phyloP scores from a whole-genome alignment of 768 basidiomycete genomes.

The Albatrellus ellisii region DNA sequence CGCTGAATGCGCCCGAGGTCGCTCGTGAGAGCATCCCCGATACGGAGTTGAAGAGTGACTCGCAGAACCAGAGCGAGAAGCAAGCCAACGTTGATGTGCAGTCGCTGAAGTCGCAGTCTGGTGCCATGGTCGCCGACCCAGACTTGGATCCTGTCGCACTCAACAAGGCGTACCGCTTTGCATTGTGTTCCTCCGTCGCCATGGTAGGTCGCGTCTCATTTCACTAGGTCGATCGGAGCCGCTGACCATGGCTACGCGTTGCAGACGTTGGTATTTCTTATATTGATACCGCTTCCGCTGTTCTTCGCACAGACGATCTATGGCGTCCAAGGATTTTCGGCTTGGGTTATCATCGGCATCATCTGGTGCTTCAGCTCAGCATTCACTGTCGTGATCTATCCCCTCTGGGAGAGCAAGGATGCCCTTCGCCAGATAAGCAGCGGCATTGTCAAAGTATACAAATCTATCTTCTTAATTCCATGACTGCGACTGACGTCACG shows the following conservation, averaged over 20 bases:
- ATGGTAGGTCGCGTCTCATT: slow-evolving; percentile 33
- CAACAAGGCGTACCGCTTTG: slow-evolving; percentile 69
- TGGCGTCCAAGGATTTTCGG: slow-evolving; percentile 46
- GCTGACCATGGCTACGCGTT: not conserved
- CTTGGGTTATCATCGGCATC: slow-evolving; percentile 75
- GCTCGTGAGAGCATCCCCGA: too few relatives aligned
- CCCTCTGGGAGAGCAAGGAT: slow-evolving; percentile 69
- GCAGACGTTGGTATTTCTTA: slow-evolving; percentile 48
- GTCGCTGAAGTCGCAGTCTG: slow-evolving; percentile 12
- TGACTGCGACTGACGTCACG: too few relatives aligned
- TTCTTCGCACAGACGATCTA: slow-evolving; percentile 76
- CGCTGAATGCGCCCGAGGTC: slow-evolving; percentile 43
- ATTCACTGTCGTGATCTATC: slow-evolving; percentile 69
- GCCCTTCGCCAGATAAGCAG: slow-evolving; percentile 45
- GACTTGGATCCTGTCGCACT: slow-evolving; percentile 57
- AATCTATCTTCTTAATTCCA: too few relatives aligned
- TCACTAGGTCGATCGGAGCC: not conserved
- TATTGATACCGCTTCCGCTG: slow-evolving; percentile 73
- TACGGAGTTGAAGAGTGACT: too few relatives aligned
- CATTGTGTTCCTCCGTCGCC: slow-evolving; percentile 56
- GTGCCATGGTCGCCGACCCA: too few relatives aligned
- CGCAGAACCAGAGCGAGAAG: slow-evolving; percentile 21
- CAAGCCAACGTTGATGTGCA: slow-evolving; percentile 22
- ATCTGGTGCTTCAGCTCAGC: slow-evolving; percentile 75
- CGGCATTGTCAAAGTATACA: slow-evolving; percentile 52